These are phyloP conservation scores for Plenodomus lindquistii DNA, from an alignment of 2,329 filamentous ascomycete species.

Conservation along the genomic window DNA sequence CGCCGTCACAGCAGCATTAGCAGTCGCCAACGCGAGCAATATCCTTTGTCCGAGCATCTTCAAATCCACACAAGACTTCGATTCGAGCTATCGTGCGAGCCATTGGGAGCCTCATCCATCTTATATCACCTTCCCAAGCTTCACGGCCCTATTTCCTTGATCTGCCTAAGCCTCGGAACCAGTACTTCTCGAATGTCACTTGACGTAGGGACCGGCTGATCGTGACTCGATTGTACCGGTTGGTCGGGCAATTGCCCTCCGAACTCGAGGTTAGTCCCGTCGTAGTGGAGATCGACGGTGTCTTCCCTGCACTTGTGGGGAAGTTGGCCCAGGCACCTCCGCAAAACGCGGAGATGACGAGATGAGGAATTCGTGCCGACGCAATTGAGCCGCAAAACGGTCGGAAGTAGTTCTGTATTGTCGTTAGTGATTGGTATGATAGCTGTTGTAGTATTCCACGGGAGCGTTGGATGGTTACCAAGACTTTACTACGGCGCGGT, in stretches of 20 bases:
- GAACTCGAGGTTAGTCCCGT: slow-evolving; percentile 6
- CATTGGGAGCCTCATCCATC: background rate
- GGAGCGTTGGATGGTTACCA: background rate
- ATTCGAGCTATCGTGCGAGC: background rate
- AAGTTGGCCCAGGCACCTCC: background rate
- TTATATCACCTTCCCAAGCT: background rate
- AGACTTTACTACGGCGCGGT: background rate
- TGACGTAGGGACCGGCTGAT: slow-evolving; percentile 17
- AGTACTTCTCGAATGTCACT: slow-evolving; percentile 11
- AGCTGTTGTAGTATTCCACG: background rate
- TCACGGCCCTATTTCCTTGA: background rate
- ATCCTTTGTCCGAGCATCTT: slow-evolving; percentile 25
- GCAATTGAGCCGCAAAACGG: background rate
- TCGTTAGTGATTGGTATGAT: background rate
- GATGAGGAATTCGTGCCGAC: background rate
- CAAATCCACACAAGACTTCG: background rate
- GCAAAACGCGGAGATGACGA: background rate
- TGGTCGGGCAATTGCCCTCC: slow-evolving; percentile 27
- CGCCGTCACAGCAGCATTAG: slow-evolving; percentile 18
- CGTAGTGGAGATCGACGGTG: background rate
- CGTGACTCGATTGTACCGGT: slow-evolving; percentile 16
- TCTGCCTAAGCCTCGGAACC: background rate
- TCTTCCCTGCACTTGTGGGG: slow-evolving; percentile 13
- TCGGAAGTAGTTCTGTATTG: background rate
- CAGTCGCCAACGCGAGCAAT: slow-evolving; percentile 22